Percentiles rank a stretch among this genome's conserved stretches.
Conservation (phyloP, 345 rosid genomes). For the Camelina sativa region DNA sequence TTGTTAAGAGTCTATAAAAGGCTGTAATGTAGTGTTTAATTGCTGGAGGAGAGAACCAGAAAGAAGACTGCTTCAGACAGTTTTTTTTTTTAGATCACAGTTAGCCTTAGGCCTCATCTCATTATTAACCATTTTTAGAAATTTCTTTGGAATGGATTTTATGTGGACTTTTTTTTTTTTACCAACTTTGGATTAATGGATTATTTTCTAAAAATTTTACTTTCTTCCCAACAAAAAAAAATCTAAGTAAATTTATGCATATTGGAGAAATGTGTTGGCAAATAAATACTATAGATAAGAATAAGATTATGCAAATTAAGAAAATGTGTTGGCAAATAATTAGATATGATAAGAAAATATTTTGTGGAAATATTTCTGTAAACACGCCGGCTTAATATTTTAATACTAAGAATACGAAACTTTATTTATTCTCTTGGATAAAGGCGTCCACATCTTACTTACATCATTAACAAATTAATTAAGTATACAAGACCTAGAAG, state of each 20-base stretch:
- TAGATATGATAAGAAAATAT: not conserved
- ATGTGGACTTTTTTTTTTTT: not conserved
- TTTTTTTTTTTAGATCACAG: constrained; percentile 35
- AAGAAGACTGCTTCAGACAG: constrained; percentile 39
- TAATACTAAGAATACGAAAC: not conserved
- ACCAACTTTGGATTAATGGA: not conserved
- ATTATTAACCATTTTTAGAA: constrained; percentile 22
- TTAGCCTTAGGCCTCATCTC: not conserved
- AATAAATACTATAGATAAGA: not conserved
- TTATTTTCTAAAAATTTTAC: not conserved
- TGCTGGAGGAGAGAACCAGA: constrained; percentile 33
- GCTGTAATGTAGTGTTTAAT: constrained; percentile 43
- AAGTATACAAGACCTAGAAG: not conserved
- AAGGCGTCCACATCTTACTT: constrained; percentile 29
- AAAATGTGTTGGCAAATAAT: not conserved
- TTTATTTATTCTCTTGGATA: constrained; percentile 22
- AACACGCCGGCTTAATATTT: not conserved
- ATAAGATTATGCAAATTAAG: no score
- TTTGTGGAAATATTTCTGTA: not conserved
- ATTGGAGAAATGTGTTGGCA: not conserved
- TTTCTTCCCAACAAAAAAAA: no score
- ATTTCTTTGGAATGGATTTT: constrained; percentile 20
- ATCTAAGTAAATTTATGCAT: no score
- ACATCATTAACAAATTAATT: not conserved
- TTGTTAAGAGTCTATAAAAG: not conserved